Evolutionary conservation across 2,329 filamentous ascomycete genomes (phyloP), one percentile per base, ranked within the genome.

Genomic region (Epichloe sylvatica): DNA sequence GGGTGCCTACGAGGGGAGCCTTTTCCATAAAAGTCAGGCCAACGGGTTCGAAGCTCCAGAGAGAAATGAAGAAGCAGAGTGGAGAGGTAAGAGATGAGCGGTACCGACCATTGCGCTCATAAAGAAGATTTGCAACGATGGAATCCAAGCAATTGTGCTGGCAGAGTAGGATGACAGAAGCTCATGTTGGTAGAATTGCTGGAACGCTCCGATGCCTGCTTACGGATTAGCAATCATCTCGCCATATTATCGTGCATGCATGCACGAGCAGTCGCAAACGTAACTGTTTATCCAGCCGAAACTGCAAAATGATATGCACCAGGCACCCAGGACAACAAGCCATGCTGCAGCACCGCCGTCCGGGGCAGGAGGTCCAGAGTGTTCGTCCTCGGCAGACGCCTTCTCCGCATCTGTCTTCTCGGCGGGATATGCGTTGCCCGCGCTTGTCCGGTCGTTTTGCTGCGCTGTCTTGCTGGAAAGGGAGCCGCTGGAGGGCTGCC

Each of bases 1-100:
- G 51, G 9, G 41, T 70, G 72, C 81, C 81, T 34, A 78, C 71
- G 25, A 83, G 56, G 0, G 78, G 77, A 0, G 78, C 77, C 49
- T 49, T 8, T 17, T 17, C 23, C 3, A 5, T 1, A 25, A 33
- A 12, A 15, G 23, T 43, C 21, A 42, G 21, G 11, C 30, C 41
- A 43, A 19, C n/a, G 1, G 11, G 17, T 25, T 13, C 7, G 30
- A 13, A 43, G 3, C 2, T 5, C 3, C 30, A 43, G 13, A 30
- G 13, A 25, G n/a, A 17, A 25, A 23, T 4, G 39, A 9, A 49
- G 15, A 11, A 11, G 2, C n/a, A 36, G 17, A 36, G 1, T 21
- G 2, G n/a, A 9, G 7, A 30, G 33, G 36, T 3, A 12, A 11
- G 23, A 5, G 17, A 21, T 7, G 12, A 11, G 21, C 9, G 30